Percentiles rank a stretch among this genome's conserved stretches.
phyloP scores from a whole-genome alignment of 2,329 filamentous ascomycete species.

The Colletotrichum filicis region DNA sequence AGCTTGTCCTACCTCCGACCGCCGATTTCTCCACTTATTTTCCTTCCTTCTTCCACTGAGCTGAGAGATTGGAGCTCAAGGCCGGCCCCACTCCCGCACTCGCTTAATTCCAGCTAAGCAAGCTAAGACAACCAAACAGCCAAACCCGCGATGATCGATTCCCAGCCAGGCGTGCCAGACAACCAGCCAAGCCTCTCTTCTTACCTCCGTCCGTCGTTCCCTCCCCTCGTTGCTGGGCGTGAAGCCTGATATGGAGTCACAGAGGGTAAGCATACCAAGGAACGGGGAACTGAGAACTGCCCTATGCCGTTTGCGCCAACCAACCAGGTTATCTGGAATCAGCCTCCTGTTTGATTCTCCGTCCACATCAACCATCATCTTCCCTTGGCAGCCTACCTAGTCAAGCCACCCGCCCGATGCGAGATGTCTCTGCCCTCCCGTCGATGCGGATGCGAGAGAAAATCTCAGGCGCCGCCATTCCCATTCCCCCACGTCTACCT shows the following conservation, averaged over 20 bases:
- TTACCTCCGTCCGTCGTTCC: neutral
- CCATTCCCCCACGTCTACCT: neutral
- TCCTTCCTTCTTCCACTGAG: neutral
- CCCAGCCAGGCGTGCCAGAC: too few species aligned
- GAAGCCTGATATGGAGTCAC: neutral
- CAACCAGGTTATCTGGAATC: neutral
- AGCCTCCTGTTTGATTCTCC: neutral
- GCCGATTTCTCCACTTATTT: neutral
- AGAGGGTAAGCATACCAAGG: neutral
- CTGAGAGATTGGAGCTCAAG: neutral
- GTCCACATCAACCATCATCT: neutral
- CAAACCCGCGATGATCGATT: neutral
- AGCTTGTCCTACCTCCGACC: neutral
- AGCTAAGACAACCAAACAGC: slow-evolving; percentile 9
- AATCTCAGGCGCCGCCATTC: neutral
- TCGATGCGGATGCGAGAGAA: neutral
- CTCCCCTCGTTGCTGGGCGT: neutral
- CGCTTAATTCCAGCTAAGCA: slow-evolving; percentile 10
- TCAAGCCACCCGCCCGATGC: neutral
- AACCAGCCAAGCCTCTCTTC: neutral
- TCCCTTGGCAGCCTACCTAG: neutral
- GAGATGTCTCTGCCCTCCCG: neutral
- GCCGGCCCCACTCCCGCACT: slow-evolving; percentile 25
- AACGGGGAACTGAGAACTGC: neutral
- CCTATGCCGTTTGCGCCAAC: neutral